These are phyloP conservation scores for Apiospora malaysiana DNA, from an alignment of 2,329 filamentous ascomycete genomes.

Conservation along the genomic window DNA sequence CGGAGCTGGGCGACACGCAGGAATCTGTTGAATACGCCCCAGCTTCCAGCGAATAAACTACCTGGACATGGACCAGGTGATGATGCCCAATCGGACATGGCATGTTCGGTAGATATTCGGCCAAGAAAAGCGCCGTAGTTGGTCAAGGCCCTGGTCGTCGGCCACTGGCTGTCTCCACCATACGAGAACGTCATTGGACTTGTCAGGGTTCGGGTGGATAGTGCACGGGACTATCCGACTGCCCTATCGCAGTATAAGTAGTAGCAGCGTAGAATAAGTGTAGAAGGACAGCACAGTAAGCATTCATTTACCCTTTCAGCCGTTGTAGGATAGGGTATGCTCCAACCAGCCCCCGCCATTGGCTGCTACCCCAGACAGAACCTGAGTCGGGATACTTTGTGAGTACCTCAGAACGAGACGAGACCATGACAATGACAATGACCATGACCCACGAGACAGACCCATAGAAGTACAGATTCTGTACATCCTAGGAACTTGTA, in stretches of 20 bases:
- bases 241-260: too few species aligned
- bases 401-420: too few species aligned
- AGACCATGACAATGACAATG: too few species aligned
- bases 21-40: too few species aligned
- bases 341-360: background rate
- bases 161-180: background rate
- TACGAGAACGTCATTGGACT: background rate
- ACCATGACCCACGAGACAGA: too few species aligned
- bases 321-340: background rate
- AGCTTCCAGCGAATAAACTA: too few species aligned
- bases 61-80: background rate
- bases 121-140: too few species aligned
- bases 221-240: background rate
- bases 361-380: background rate
- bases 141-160: background rate
- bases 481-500: too few species aligned
- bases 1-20: too few species aligned
- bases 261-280: too few species aligned
- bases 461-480: too few species aligned
- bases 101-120: background rate
- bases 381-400: background rate
- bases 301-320: background rate
- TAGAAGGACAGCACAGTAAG: slow-evolving; percentile 4
- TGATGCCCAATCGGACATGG: background rate
- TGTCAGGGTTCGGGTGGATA: background rate